Evolutionary conservation across 768 basidiomycete genomes (phyloP), one percentile per base, ranked within the genome.

Genomic region (Strobilomyces confusus): DNA sequence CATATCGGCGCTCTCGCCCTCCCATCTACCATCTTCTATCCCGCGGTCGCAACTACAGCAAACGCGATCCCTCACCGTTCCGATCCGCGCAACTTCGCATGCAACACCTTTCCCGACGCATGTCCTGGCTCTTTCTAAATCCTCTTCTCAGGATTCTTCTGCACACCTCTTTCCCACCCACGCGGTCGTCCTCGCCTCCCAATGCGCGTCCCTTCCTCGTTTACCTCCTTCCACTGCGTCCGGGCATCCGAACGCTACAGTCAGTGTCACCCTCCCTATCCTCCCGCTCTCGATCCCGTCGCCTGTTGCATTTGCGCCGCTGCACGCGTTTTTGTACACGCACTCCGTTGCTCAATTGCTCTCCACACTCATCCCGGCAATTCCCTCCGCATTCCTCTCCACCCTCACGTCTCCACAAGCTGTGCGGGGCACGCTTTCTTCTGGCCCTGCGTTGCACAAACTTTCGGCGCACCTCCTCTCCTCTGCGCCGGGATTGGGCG

Each of bases 321-420:
- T 92, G 26, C 75, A 80, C 48, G 66, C 75, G 13, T 92, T 80
- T 73, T 75, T 92, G 49, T 90, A 92, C 70, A 83, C 80, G 12
- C 83, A 82, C 54, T 73, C 79, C 48, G 55, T 75, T 1, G 66
- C 74, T n/a, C 60, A 63, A 36, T 75, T 92, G 22, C 73, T 88
- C 54, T 67, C 71, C 11, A 63, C 75, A 4, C 74, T 89, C 38
- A 60, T 77, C 55, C 69, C 77, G 69, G 51, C 61, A 38, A 32
- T 61, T 25, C 69, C 69, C n/a, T 55, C 56, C 15, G 45, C 62
- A 22, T 66, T 73, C 52, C 52, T 69, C 17, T 63, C 66, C 9
- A 63, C 69, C 32, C 59, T 70, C 3, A 63, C 70, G 9, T 63
- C 71, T 5, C 58, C 61, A 33, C 63, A 68, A 36, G 62, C 68